Base-by-base conservation (phyloP, 768 basidiomycete species). In the Amanita pallidorosea region DNA sequence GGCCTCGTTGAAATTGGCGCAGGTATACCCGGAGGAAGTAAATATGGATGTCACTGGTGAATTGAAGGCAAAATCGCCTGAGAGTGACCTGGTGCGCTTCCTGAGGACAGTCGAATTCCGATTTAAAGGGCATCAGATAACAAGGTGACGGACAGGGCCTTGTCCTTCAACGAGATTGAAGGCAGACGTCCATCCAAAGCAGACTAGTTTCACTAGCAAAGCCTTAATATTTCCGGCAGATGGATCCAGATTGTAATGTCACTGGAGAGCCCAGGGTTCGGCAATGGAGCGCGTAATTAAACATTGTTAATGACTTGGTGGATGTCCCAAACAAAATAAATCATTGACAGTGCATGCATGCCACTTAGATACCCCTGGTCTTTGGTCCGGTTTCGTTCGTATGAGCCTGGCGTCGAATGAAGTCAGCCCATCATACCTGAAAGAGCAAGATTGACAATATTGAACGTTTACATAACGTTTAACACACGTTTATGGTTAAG, bases 11-110 rank as follows among this genome's bases (percentile, higher is more conserved):
- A 25, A 33, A 44, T 27, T 56, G 35, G 35, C 47, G 56, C 49
- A 15, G 56, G 54, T 13, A 57, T 58, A n/a, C 70, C 69, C 7
- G 81, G 67, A n/a, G 75, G 76, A 3, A 76, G 75, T 18, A 82
- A 73, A 63, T 78, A 80, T 27, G 79, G 80, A 61, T 84, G 81
- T 20, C 85, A 68, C 31, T 82, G 77, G 46, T 78, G 79, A 58
- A 87, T 85, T 45, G 84, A 79, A 4, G 84, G 84, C 23, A 86
- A 70, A 44, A 69, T 69, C 3, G 67, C 67, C 34, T 66, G 67
- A 35, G 51, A 44, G 49, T 55, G 63, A 59, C 42, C 58, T 54
- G 44, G 56, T 53, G 45, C 58, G 55, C 15, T 54, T 52, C 25
- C 59, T 38, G 59, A 54, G 35, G 63, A 53, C 31, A 56, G 54